Conservation (phyloP, 1,284 basidiomycete species). For the Malassezia nana region DNA sequence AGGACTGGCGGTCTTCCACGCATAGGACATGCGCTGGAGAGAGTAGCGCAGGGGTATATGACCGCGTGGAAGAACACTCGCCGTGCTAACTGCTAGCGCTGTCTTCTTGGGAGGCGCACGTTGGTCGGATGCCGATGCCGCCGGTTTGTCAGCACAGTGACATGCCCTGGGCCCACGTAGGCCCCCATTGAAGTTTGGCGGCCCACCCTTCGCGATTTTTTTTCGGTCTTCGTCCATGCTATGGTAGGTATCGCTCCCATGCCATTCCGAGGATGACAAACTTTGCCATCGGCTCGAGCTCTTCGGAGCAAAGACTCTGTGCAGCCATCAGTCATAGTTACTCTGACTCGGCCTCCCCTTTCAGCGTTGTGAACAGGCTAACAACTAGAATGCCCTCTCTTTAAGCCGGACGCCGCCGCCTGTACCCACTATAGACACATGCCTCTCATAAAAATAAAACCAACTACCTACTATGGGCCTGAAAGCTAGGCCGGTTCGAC, state of each 20-base stretch:
- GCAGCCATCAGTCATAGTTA: slow-evolving; percentile 23
- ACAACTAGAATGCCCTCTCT: not conserved
- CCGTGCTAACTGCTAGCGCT: not conserved
- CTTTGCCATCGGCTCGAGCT: slow-evolving; percentile 18
- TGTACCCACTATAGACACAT: no score
- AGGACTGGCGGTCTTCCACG: slow-evolving; percentile 7
- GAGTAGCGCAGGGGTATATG: not conserved
- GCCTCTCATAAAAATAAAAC: no score
- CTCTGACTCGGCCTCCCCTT: slow-evolving; percentile 11
- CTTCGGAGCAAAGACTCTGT: slow-evolving; percentile 19
- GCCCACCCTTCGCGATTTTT: not conserved
- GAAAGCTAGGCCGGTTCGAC: slow-evolving; percentile 48
- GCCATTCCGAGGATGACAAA: slow-evolving; percentile 10
- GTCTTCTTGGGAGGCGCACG: not conserved
- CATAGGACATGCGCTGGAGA: slow-evolving; percentile 11
- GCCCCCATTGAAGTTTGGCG: not conserved
- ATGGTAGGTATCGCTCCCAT: not conserved
- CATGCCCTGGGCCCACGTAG: not conserved
- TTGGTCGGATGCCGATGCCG: not conserved
- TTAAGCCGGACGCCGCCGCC: no score
- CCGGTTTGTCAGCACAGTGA: slow-evolving; percentile 7
- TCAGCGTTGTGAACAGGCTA: not conserved
- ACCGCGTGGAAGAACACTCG: not conserved
- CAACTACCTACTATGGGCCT: not conserved
- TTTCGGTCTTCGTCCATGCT: not conserved